Evolutionary conservation across 2,329 filamentous ascomycete species (phyloP), one percentile per base, ranked within the genome.

Genomic region (Teratosphaeria viscida): DNA sequence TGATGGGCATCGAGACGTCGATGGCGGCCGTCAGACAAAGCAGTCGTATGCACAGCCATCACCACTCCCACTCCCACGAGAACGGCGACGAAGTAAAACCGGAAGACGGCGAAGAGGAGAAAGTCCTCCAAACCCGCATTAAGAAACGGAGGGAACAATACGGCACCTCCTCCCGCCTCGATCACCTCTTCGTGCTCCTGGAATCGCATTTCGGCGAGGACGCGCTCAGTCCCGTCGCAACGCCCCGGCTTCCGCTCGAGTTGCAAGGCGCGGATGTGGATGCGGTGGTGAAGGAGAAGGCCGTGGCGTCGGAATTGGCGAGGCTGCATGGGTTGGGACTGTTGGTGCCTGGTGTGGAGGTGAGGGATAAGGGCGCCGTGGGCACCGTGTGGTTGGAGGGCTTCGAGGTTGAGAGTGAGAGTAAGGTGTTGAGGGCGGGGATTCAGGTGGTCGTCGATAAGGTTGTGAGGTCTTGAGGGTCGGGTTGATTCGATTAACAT

Each of bases 161-260:
- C 73, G 82, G 86, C 12, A 82, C 87, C 52, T 82, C 82, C 10
- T 90, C 95, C 66, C 87, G 90, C 49, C 85, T 97, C 49, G 84
- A 87, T 63, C 86, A 92, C 37, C 84, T 99, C 23, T 88, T 95
- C 76, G 89, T 96, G 85, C 96, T 99, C 78, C 86, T 99, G 14
- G 94, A 99, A 78, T 89, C 92, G 2, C 94, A 99, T 73, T 99
- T 99, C 71, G 94, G 94, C 62, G 80, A 84, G 35, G 87, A 94
- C 64, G 87, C 90, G 61, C 85, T 97, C 59, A 80, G 82, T 0
- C 91, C 92, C 4, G 88, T 97, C 65, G 82, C 86, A 26, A 77
- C 69, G 77, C 90, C 77, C 61, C 82, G 85, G 72, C 72, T 85
- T 2, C 77, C 79, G 0, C 60, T 62, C 5, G 69, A 73, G 16